Conservation (phyloP, 2,329 filamentous ascomycete genomes). For the Colletotrichum musae region DNA sequence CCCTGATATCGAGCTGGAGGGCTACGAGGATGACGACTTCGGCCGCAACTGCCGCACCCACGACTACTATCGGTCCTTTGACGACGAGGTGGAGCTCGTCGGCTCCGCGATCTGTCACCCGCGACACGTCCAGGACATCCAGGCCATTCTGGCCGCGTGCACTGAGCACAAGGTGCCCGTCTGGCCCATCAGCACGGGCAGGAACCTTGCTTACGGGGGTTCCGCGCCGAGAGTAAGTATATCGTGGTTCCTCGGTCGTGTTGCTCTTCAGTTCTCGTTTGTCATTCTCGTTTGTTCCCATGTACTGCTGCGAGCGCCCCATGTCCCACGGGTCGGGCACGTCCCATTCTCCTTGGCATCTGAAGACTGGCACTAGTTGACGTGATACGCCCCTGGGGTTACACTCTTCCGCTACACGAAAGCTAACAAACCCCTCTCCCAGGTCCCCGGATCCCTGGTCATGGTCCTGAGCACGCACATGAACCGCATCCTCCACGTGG, state of each 20-base stretch:
- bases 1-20: conserved; percentile 8
- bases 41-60: conserved; percentile 33
- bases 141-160: conserved; percentile 54
- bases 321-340: no score
- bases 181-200: conserved; percentile 65
- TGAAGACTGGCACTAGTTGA: no score
- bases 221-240: conserved; percentile 59
- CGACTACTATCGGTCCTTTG: conserved; percentile 35
- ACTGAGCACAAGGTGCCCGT: conserved; percentile 62
- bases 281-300: no score
- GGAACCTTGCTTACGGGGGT: conserved; percentile 68
- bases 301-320: no score
- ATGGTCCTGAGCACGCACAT: conserved; percentile 67
- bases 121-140: conserved; percentile 52
- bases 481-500: conserved; percentile 66
- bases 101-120: conserved; percentile 29
- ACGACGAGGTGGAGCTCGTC: conserved; percentile 27
- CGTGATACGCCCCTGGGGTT: no score
- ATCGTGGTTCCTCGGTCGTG: background rate
- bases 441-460: conserved; percentile 62
- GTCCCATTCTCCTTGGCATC: no score
- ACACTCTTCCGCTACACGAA: background rate
- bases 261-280: no score
- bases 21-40: conserved; percentile 31
- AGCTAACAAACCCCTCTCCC: no score